Conservation (phyloP, 495 filamentous ascomycete genomes). For the Aspergillus heteromorphus region DNA sequence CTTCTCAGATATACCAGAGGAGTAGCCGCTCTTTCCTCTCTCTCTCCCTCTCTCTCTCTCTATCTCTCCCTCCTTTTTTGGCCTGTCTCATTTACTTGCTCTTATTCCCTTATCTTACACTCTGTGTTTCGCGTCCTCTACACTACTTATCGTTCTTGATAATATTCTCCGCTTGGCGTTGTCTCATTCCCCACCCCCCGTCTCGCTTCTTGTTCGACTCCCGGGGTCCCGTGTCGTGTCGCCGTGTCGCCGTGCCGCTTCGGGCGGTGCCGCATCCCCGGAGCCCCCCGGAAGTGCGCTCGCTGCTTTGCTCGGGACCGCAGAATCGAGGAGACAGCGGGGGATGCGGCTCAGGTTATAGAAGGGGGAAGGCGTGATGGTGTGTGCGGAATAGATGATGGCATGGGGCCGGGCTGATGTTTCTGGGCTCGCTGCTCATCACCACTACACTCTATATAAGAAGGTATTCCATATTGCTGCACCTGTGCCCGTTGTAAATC, state of each 20-base stretch:
- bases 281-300: too few relatives aligned
- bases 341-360: neutral
- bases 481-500: too few relatives aligned
- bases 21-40: slow-evolving; percentile 27
- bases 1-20: slow-evolving; percentile 40
- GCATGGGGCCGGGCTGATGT: neutral
- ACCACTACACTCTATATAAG: slow-evolving; percentile 1
- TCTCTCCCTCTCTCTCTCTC: slow-evolving; percentile 6
- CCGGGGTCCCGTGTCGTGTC: neutral
- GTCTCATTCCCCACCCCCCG: neutral
- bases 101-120: neutral
- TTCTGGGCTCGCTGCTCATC: neutral
- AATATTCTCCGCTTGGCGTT: slow-evolving; percentile 20
- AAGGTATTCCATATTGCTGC: neutral
- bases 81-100: slow-evolving; percentile 5
- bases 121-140: neutral
- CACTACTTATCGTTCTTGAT: slow-evolving; percentile 10
- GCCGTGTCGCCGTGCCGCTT: too few relatives aligned
- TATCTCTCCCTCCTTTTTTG: too few relatives aligned
- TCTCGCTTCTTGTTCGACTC: neutral
- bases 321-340: neutral
- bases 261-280: too few relatives aligned
- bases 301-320: too few relatives aligned
- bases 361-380: neutral
- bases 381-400: neutral